Evolutionary conservation across 2,329 filamentous ascomycete species (phyloP), one percentile per base, ranked within the genome.

Genomic region (Fusarium sp.): DNA sequence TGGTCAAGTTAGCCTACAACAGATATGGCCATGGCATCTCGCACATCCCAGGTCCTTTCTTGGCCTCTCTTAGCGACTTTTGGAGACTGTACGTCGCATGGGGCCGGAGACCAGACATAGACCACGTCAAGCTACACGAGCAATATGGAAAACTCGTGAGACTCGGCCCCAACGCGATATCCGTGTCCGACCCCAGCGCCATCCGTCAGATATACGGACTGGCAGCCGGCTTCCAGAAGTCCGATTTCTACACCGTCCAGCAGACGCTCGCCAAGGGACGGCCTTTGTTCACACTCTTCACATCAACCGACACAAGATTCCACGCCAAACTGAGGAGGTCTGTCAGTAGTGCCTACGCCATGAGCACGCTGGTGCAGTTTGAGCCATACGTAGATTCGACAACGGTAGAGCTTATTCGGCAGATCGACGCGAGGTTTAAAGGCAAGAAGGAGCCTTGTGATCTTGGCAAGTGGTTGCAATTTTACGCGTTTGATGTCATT

Each of bases 401-500:
- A 1, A 63, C 40, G 0, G 62, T 35, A 0, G 57, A 57, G 7
- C 58, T 69, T 9, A 62, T 69, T 0, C 40, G 56, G 15, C 67
- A 68, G 6, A 17, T 68, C 2, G 57, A 69, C 0, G n/a, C 14
- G 0, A 35, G 57, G 20, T 69, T 57, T 12, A 52, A 56, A 0
- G 56, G 56, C 4, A 43, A 69, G 1, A 33, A 37, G 1, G 60
- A 32, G 0, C 7, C 62, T 1, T 67, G 72, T 1, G 71, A 74
- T 2, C 61, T 76, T 20, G 69, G 73, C 0, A 62, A 56, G 2
- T 76, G 74, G 74, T 65, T 76, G 0, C 74, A 76, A 4, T 76
- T 67, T 6, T 76, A 76, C 25, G 74, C 74, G 0, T 76, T 76
- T 6, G 74, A 76, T 22, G 74, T 76, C 0, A 76, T 76, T 5